phyloP scores from a whole-genome alignment of 352 stramenopile genomes.

The Globisporangium nodosum region DNA sequence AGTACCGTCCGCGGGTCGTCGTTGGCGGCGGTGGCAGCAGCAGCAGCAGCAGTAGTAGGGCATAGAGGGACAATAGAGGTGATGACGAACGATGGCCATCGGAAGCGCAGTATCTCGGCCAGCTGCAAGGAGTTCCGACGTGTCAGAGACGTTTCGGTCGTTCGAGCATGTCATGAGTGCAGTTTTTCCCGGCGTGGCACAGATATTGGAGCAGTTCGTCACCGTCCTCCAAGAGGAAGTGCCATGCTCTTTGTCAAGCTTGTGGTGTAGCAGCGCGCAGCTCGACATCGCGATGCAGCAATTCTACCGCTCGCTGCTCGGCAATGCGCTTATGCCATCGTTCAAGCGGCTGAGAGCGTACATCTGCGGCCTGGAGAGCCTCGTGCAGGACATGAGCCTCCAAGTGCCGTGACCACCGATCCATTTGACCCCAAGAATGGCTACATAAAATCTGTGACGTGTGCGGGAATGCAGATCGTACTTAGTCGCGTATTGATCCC shows the following conservation, averaged over 20 bases:
- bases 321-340: slow-evolving; percentile 27
- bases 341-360: slow-evolving; percentile 25
- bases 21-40: too few species aligned
- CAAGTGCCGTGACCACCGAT: too few species aligned
- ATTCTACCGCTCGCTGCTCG: slow-evolving; percentile 38
- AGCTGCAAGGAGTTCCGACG: slow-evolving; percentile 10
- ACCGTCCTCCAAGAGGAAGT: slow-evolving; percentile 23
- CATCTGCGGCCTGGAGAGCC: slow-evolving; percentile 23
- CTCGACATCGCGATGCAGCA: slow-evolving; percentile 30
- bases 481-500: too few species aligned
- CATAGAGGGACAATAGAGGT: slow-evolving; percentile 8
- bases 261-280: slow-evolving; percentile 25
- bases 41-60: slow-evolving; percentile 4
- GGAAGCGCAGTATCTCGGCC: too few species aligned
- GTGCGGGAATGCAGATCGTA: too few species aligned
- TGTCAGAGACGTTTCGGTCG: slow-evolving; percentile 22
- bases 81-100: too few species aligned
- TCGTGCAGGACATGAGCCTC: slow-evolving; percentile 23
- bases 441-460: too few species aligned
- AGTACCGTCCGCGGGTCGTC: slow-evolving; percentile 27
- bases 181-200: slow-evolving; percentile 27
- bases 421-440: background rate
- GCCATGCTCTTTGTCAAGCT: slow-evolving; percentile 20
- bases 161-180: slow-evolving; percentile 27
- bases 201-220: slow-evolving; percentile 23